Base-by-base conservation (phyloP, 179 eudicot genomes). In the Nepenthes alata region DNA sequence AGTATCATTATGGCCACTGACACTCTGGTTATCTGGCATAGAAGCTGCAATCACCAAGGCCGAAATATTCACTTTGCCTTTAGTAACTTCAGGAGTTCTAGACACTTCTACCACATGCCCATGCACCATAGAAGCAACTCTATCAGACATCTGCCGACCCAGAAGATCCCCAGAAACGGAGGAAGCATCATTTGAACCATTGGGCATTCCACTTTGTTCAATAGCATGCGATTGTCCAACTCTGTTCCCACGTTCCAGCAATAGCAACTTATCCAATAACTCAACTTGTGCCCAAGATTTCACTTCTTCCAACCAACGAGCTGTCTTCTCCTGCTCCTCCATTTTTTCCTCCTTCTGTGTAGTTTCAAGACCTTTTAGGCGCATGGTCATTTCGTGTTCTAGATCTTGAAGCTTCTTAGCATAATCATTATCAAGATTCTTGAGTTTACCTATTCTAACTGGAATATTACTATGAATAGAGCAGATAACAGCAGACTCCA, bases 341-440 rank as follows among this genome's bases (percentile, higher is more conserved):
- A 67, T 67, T 52, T 53, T 77, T 72, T 75, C 86, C 64, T 60
- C 67, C 64, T 66, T 62, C 9, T 85, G 88, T 70, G 69, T 77
- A 75, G 71, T 76, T 75, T 74, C 65, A 8, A 83, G 72, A 14
- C 72, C 81, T 68, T 82, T 69, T 47, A 74, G 82, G 48, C 52
- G 3, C 36, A 4, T 48, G 16, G 68, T 80, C 60, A 74, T 80
- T 55, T 78, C 64, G 58, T 47, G 57, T 37, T 77, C 73, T 35
- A 68, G 80, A 54, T 75, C 83, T 60, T 80, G 75, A 65, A 71
- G 59, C 58, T 78, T 78, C 77, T 72, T 74, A 11, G 75, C 59
- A 72, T 63, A 75, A 48, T 72, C 53, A 55, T 59, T 57, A 61
- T 73, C 83, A 48, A 79, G 45, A 44, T 45, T 39, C 51, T 68